Evolutionary conservation across 2,329 filamentous ascomycete genomes (phyloP).

Genomic region (Cryphonectria carpinicola): DNA sequence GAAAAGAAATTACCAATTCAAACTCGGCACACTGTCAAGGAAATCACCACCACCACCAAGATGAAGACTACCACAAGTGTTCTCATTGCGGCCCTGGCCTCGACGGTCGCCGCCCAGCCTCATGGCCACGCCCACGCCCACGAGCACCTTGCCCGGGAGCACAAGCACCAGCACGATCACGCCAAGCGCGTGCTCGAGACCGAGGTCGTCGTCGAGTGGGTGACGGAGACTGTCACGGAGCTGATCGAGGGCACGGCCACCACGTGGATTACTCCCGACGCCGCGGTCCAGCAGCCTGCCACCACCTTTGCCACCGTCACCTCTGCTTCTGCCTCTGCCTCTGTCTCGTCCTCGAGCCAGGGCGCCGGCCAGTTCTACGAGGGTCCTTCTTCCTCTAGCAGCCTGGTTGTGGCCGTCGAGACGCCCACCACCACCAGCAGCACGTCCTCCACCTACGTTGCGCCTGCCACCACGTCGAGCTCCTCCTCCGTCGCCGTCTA

Average conservation of each 20-base stretch:
- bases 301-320: constrained; percentile 34
- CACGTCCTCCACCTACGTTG: constrained; percentile 10
- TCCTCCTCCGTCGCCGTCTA: constrained; percentile 28
- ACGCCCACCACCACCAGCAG: constrained; percentile 20
- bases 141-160: constrained; percentile 37
- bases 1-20: not conserved
- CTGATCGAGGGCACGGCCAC: constrained; percentile 54
- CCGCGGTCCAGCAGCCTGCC: constrained; percentile 30
- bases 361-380: constrained; percentile 39
- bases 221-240: constrained; percentile 56
- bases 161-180: constrained; percentile 44
- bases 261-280: constrained; percentile 45
- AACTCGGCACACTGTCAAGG: constrained; percentile 21
- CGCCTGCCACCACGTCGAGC: constrained; percentile 35
- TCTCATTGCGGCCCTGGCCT: constrained; percentile 48
- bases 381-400: constrained; percentile 30
- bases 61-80: constrained; percentile 50
- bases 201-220: constrained; percentile 51
- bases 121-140: constrained; percentile 43
- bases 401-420: constrained; percentile 27
- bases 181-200: constrained; percentile 51
- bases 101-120: constrained; percentile 55
- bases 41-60: constrained; percentile 30
- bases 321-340: constrained; percentile 15
- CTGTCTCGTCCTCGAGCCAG: constrained; percentile 23